These are phyloP conservation scores for Peronospora destructor DNA, from an alignment of 352 stramenopile species.

Conservation along the genomic window DNA sequence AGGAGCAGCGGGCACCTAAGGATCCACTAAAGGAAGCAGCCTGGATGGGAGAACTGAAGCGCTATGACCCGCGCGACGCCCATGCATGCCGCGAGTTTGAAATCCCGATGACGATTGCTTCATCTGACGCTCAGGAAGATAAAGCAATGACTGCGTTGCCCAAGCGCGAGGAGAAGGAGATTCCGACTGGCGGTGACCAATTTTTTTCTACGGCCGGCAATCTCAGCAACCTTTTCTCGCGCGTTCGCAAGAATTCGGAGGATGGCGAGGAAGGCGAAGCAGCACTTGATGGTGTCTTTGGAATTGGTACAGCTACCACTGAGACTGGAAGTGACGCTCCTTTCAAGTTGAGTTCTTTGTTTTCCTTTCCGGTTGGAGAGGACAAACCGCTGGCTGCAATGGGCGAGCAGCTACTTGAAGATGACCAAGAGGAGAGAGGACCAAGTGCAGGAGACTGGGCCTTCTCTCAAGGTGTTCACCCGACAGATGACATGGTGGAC, in stretches of 20 bases:
- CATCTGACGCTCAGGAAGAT: conserved; percentile 19
- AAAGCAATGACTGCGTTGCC: conserved; percentile 5
- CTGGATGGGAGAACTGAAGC: conserved; percentile 72
- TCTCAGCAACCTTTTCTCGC: conserved; percentile 63
- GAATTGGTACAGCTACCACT: conserved; percentile 10
- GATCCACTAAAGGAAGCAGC: conserved; percentile 63
- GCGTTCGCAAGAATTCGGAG: conserved; percentile 78
- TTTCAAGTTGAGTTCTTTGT: conserved; percentile 74
- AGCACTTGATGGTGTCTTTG: conserved; percentile 65
- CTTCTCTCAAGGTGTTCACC: conserved; percentile 20
- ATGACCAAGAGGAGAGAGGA: conserved; percentile 23
- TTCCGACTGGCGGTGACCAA: conserved; percentile 50
- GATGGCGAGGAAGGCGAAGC: conserved; percentile 69
- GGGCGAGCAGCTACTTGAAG: conserved; percentile 48
- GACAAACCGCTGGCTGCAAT: conserved; percentile 39
- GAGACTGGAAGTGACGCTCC: conserved; percentile 9
- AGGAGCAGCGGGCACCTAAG: conserved; percentile 37
- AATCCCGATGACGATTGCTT: conserved; percentile 28
- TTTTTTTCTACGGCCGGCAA: conserved; percentile 60
- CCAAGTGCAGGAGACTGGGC: conserved; percentile 13
- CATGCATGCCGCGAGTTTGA: conserved; percentile 46
- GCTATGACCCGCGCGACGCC: conserved; percentile 54
- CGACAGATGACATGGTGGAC: conserved; percentile 17
- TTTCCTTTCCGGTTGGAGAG: conserved; percentile 48
- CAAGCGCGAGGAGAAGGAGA: conserved; percentile 38